Percentiles rank a stretch among this genome's conserved stretches.
These are phyloP conservation scores for Laguncularia racemosa DNA, from an alignment of 345 rosid genomes.

Conservation along the genomic window DNA sequence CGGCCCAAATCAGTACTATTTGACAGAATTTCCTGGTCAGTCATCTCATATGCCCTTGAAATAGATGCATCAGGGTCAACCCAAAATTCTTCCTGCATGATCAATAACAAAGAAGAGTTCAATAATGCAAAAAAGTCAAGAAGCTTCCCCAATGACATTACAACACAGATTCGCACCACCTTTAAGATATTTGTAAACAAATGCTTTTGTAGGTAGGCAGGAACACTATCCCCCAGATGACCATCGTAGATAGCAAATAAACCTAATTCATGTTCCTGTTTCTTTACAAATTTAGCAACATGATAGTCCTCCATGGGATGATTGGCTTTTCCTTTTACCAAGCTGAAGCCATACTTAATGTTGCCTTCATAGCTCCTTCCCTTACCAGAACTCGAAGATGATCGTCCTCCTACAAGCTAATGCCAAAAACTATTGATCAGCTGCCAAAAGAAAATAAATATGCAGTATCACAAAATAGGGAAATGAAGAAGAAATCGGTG, in stretches of 20 bases:
- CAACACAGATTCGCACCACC: slow-evolving; percentile 10
- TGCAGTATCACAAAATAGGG: too few relatives aligned
- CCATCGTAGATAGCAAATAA: slow-evolving; percentile 24
- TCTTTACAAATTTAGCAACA: slow-evolving; percentile 14
- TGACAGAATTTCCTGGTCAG: slow-evolving; percentile 14
- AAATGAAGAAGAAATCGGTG: too few relatives aligned
- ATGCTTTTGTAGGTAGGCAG: slow-evolving; percentile 15
- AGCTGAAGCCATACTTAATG: slow-evolving; percentile 13
- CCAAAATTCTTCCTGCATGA: slow-evolving; percentile 18
- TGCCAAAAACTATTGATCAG: too few relatives aligned
- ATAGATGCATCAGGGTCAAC: slow-evolving; percentile 13
- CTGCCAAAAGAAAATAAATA: too few relatives aligned
- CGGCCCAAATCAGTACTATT: slow-evolving; percentile 8
- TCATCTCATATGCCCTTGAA: slow-evolving; percentile 12
- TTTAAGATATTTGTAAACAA: slow-evolving; percentile 16
- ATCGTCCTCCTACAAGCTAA: too few relatives aligned
- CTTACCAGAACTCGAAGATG: slow-evolving; percentile 14
- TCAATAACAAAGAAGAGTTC: not conserved
- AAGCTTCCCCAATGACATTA: not conserved
- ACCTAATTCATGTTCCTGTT: slow-evolving; percentile 10
- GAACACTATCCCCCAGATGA: slow-evolving; percentile 16
- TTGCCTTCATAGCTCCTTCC: slow-evolving; percentile 10
- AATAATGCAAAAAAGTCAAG: not conserved
- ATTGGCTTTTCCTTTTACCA: slow-evolving; percentile 19
- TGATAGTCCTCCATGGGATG: slow-evolving; percentile 24